These are phyloP conservation scores for Blattamonas nauphoetae DNA, from an alignment of 78 protist genomes.

Conservation along the genomic window DNA sequence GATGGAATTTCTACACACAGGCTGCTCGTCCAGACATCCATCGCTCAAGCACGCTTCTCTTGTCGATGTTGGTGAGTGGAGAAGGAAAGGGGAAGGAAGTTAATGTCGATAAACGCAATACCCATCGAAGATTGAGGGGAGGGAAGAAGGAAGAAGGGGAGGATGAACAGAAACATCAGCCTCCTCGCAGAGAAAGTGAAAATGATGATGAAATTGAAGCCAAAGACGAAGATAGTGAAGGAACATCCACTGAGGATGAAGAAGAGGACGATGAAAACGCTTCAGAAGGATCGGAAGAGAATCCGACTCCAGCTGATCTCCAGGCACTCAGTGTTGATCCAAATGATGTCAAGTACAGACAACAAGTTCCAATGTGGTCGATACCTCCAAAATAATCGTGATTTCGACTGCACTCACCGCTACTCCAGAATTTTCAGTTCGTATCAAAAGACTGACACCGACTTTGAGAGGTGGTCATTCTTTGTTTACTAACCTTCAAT, in stretches of 20 bases:
- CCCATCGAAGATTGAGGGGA: background rate
- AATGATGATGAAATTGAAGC: background rate
- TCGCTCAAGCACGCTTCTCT: background rate
- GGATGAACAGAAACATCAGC: background rate
- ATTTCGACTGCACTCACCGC: too few relatives aligned
- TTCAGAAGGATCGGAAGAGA: background rate
- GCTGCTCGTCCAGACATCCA: background rate
- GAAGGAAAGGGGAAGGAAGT: background rate
- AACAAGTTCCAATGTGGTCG: background rate
- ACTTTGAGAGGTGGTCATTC: too few relatives aligned
- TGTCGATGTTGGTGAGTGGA: background rate
- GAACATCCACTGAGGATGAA: background rate
- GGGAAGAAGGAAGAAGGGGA: conserved; percentile 7
- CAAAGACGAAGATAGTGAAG: background rate
- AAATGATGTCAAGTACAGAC: background rate
- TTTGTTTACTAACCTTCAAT: too few relatives aligned
- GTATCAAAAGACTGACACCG: too few relatives aligned
- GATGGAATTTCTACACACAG: background rate
- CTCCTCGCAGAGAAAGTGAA: background rate
- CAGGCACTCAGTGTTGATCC: background rate
- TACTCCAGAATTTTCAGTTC: too few relatives aligned
- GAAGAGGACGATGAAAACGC: background rate
- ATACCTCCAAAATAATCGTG: background rate
- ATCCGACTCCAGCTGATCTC: background rate
- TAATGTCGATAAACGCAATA: background rate